These are phyloP conservation scores for Vanderwaltozyma verrucispora DNA, from an alignment of 805 yeast species.

Conservation along the genomic window DNA sequence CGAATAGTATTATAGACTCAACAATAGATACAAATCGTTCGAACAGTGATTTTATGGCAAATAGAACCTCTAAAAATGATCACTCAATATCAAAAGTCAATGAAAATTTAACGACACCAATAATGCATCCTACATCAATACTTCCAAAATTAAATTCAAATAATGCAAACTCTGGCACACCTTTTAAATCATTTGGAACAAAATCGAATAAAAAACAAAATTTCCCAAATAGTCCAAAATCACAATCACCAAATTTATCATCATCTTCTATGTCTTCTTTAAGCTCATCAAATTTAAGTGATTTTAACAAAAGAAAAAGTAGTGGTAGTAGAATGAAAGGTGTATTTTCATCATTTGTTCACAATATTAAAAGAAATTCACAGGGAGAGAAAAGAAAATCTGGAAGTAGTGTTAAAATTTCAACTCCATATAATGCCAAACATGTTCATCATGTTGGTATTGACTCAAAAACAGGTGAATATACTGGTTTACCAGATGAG, in stretches of 20 bases:
- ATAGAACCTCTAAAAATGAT: conserved; percentile 1
- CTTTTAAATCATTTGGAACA: conserved; percentile 2
- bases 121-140: conserved; percentile 3
- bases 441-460: conserved; percentile 92
- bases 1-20: background rate
- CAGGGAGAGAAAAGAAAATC: conserved; percentile 30
- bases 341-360: conserved; percentile 41
- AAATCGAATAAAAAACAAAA: conserved; percentile 2
- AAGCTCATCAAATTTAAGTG: conserved; percentile 6
- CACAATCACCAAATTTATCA: conserved; percentile 1
- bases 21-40: background rate
- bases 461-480: conserved; percentile 73
- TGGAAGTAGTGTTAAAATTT: conserved; percentile 40
- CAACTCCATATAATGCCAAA: conserved; percentile 85
- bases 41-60: conserved; percentile 1
- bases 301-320: conserved; percentile 18
- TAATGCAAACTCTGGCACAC: no score
- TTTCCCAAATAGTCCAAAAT: conserved; percentile 7
- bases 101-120: conserved; percentile 5
- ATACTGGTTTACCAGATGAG: conserved; percentile 84
- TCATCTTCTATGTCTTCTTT: conserved; percentile 9
- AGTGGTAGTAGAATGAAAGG: conserved; percentile 41
- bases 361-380: conserved; percentile 22
- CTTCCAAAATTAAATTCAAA: conserved; percentile 1
- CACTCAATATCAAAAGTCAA: conserved; percentile 3